phyloP scores from a whole-genome alignment of 2,329 filamentous ascomycete species.

The Cladobotryum protrusum region DNA sequence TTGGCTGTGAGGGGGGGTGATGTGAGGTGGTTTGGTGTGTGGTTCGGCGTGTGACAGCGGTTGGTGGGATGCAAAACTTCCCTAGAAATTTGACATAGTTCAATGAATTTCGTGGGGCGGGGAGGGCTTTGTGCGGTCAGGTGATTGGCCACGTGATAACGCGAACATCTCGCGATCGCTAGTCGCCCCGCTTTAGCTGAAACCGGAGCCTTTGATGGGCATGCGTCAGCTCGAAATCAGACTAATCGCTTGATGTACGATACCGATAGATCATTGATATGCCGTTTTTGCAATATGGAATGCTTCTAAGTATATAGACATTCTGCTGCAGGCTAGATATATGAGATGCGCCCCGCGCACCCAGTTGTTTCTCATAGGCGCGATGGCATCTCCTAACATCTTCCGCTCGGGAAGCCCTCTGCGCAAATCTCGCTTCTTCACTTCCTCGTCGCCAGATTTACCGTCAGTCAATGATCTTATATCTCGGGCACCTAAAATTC shows the following conservation, averaged over 20 bases:
- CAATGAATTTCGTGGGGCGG: constrained; percentile 31
- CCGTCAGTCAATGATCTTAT: constrained; percentile 47
- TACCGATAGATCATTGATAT: too few relatives aligned
- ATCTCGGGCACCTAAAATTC: constrained; percentile 27
- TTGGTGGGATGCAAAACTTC: constrained; percentile 26
- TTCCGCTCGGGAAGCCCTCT: constrained; percentile 28
- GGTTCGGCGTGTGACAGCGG: constrained; percentile 24
- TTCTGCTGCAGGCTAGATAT: constrained; percentile 23
- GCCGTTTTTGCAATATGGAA: too few relatives aligned
- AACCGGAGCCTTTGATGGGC: not conserved
- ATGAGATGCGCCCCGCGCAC: constrained; percentile 44
- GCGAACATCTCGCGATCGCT: constrained; percentile 25
- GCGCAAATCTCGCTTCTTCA: constrained; percentile 23
- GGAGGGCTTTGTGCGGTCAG: constrained; percentile 32
- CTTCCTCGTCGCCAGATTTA: constrained; percentile 50
- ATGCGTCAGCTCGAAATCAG: too few relatives aligned
- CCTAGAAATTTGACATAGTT: constrained; percentile 29
- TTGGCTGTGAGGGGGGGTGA: constrained; percentile 42
- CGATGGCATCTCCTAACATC: constrained; percentile 29
- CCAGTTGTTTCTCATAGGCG: constrained; percentile 21
- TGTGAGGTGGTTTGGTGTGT: constrained; percentile 22
- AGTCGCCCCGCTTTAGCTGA: constrained; percentile 6
- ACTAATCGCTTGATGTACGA: too few relatives aligned
- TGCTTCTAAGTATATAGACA: constrained; percentile 8
- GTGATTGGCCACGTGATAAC: constrained; percentile 29